phyloP scores from a whole-genome alignment of 345 rosid genomes.

The Erysimum cheiranthoides region DNA sequence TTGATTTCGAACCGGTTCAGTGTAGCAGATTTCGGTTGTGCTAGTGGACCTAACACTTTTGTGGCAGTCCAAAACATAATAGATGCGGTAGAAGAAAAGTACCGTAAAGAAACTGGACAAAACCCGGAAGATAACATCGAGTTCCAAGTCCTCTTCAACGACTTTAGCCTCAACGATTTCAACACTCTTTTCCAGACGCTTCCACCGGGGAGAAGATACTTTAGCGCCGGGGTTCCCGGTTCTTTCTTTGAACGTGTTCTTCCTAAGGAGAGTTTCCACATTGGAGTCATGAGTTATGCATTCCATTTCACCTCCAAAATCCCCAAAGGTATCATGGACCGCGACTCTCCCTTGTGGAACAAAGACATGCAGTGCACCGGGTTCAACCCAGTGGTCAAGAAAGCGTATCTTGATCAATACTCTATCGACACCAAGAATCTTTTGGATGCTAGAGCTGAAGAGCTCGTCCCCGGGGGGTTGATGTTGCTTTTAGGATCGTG shows the following conservation, averaged over 20 bases:
- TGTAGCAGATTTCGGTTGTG: conserved; percentile 31
- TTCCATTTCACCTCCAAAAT: conserved; percentile 48
- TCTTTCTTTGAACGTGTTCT: conserved; percentile 48
- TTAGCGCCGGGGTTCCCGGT: conserved; percentile 48
- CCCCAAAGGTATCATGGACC: conserved; percentile 41
- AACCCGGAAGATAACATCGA: conserved; percentile 8
- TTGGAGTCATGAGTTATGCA: conserved; percentile 41
- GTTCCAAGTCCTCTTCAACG: conserved; percentile 39
- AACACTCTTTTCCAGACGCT: conserved; percentile 59
- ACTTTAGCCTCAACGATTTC: conserved; percentile 56
- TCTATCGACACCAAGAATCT: conserved; percentile 37
- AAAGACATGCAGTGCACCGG: conserved; percentile 48
- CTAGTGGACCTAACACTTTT: conserved; percentile 34
- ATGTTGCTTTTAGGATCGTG: conserved; percentile 42
- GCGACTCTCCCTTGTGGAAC: conserved; percentile 47
- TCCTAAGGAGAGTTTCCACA: conserved; percentile 45
- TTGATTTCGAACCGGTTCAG: background rate
- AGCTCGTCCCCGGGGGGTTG: conserved; percentile 51
- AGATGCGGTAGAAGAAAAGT: conserved; percentile 1
- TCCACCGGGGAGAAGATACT: conserved; percentile 40
- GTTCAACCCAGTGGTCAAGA: conserved; percentile 35
- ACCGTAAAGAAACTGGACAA: background rate
- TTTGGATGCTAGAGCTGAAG: conserved; percentile 47
- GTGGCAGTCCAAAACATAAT: conserved; percentile 25
- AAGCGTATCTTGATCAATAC: conserved; percentile 47